These are phyloP conservation scores for Thelonectria blattea DNA, from an alignment of 2,329 filamentous ascomycete species.

Conservation along the genomic window DNA sequence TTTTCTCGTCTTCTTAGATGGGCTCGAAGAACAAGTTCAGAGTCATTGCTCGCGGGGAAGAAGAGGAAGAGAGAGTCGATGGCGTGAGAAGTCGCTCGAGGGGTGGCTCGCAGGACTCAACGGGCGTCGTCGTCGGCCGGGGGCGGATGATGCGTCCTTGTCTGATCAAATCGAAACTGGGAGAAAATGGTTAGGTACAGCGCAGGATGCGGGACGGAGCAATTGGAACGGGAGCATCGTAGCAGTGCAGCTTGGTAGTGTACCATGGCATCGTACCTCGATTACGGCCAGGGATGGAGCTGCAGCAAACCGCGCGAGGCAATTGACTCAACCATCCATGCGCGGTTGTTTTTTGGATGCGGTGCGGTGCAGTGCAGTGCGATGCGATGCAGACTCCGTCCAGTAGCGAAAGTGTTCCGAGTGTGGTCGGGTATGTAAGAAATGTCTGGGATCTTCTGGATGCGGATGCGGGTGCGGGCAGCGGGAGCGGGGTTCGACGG, in stretches of 20 bases:
- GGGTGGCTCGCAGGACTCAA: conserved; percentile 10
- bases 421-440: conserved; percentile 5
- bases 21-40: conserved; percentile 4
- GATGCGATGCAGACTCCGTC: not conserved
- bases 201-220: conserved; percentile 13
- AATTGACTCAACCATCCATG: conserved; percentile 28
- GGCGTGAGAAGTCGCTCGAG: conserved; percentile 6
- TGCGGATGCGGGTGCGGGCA: conserved; percentile 22
- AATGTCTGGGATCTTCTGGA: conserved; percentile 18
- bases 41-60: conserved; percentile 2
- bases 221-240: conserved; percentile 10
- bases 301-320: conserved; percentile 23
- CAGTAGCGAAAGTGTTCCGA: conserved; percentile 6
- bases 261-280: conserved; percentile 24
- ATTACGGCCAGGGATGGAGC: conserved; percentile 10
- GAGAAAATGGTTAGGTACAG: conserved; percentile 14
- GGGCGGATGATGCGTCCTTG: conserved; percentile 9
- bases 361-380: conserved; percentile 6
- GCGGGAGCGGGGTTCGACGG: conserved; percentile 30
- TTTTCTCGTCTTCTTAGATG: not conserved
- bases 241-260: not conserved
- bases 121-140: conserved; percentile 9
- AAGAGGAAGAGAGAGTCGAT: not conserved
- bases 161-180: conserved; percentile 5
- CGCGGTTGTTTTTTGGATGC: conserved; percentile 12